Base-by-base conservation (phyloP, 2,329 filamentous ascomycete genomes). In the Penicillium hesseltinei region DNA sequence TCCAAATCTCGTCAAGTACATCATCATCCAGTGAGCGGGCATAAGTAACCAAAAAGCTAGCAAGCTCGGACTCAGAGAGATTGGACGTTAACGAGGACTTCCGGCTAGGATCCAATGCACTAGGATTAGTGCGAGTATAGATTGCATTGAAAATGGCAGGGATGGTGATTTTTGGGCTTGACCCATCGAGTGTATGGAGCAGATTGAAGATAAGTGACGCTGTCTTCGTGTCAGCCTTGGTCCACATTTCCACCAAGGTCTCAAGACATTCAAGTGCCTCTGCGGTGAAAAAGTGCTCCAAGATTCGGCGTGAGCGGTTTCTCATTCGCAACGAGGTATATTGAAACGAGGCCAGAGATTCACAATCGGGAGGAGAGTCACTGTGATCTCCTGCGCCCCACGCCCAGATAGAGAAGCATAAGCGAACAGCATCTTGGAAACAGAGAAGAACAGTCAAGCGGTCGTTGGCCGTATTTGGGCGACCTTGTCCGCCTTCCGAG, bases 1-100 rank as follows among this genome's bases (percentile, higher is more conserved):
- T 83, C 94, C 94, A 99, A 48, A 99, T 96, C 75, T 99, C 94
- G 68, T 99, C 94, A 83, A 97, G 93, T 17, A 94, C 90, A 77
- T 99, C 94, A 68, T 99, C 94, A 69, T 99, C 94, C 13, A 97
- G 81, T 0, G 92, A 94, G 31, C 85, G 85, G 0, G 92, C 88
- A 73, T 99, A 99, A 61, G 94, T 90, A 8, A 96, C 90, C 44
- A 97, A 76, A 72, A 99, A 99, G 9, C 89, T 84, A 9, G 93
- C 90, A 11, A 99, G 80, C 68, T 97, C 92, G 0, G 85, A 84
- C 67, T 97, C 92, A 53, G 87, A 86, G 10, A 99, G 78, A 47
- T 90, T 88, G 19, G 94, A 90, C 0, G 93, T 96, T 71, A 97
- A 79, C 2, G 91, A 95, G 17, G 93, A 97, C 73, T 92, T 91